A percentile compares a stretch with the other conserved stretches of the same genome.
Conservation (phyloP, 352 stramenopile species). For the Globisporangium ultimum region DNA sequence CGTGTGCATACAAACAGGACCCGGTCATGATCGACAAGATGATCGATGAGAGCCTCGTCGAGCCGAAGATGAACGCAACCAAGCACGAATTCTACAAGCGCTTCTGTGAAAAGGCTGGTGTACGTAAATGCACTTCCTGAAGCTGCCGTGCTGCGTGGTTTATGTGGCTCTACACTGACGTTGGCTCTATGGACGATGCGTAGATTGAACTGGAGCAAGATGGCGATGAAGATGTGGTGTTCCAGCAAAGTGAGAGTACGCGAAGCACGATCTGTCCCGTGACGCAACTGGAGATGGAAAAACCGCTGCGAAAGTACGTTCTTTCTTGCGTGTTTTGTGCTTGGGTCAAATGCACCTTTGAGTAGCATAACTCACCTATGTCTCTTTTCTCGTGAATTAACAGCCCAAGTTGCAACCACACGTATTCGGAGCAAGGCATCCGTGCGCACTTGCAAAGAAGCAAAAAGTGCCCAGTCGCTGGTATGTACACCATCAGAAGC, state of each 20-base stretch:
- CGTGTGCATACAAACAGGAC: constrained; percentile 17
- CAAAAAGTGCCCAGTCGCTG: constrained; percentile 76
- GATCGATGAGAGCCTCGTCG: constrained; percentile 43
- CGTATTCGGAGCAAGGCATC: constrained; percentile 82
- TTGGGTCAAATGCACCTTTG: neutral
- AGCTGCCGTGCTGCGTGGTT: neutral
- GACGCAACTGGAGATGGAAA: constrained; percentile 77
- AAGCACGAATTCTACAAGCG: constrained; percentile 78
- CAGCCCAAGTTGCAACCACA: constrained; percentile 71
- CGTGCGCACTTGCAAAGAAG: constrained; percentile 62
- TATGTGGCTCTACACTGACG: neutral
- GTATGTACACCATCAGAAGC: constrained; percentile 20
- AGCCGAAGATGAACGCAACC: constrained; percentile 49
- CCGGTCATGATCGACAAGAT: constrained; percentile 59
- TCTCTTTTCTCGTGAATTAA: constrained; percentile 2
- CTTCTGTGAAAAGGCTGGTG: constrained; percentile 72
- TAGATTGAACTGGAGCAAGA: constrained; percentile 76
- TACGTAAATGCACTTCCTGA: constrained; percentile 23
- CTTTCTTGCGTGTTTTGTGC: neutral
- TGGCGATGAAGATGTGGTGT: constrained; percentile 71
- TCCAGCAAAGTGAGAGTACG: constrained; percentile 77
- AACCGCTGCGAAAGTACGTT: constrained; percentile 71
- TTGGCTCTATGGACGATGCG: neutral
- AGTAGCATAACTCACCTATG: neutral
- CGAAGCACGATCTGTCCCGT: constrained; percentile 76